Percentiles rank a stretch among this genome's conserved stretches.
These are phyloP conservation scores for Rhynchosporium graminicola DNA, from an alignment of 2,329 filamentous ascomycete genomes.

Conservation along the genomic window DNA sequence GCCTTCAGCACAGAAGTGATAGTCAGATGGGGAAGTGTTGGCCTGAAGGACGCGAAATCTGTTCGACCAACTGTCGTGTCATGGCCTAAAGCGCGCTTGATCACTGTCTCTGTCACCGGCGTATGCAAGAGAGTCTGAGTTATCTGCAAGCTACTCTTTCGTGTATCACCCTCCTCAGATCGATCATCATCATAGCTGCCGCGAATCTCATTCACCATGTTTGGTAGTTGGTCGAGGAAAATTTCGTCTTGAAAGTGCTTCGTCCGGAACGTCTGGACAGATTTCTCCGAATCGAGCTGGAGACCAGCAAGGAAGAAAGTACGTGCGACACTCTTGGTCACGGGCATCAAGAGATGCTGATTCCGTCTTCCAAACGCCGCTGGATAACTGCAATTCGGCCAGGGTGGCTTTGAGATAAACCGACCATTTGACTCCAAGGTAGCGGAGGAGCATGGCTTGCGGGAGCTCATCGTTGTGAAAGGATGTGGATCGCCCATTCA, in stretches of 20 bases:
- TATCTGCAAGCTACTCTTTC: conserved; percentile 48
- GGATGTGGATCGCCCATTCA: conserved; percentile 60
- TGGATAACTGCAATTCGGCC: conserved; percentile 17
- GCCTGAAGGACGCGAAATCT: conserved; percentile 60
- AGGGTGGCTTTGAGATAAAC: conserved; percentile 47
- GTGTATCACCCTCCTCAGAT: conserved; percentile 36
- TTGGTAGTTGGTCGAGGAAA: conserved; percentile 58
- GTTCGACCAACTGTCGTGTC: conserved; percentile 56
- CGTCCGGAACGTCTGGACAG: conserved; percentile 41
- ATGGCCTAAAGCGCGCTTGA: conserved; percentile 49
- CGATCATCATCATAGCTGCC: conserved; percentile 45
- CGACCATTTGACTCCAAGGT: conserved; percentile 53
- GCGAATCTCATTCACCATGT: conserved; percentile 41
- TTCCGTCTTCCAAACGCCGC: conserved; percentile 25
- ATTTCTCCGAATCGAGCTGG: neutral
- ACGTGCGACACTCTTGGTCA: conserved; percentile 46
- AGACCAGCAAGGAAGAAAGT: conserved; percentile 44
- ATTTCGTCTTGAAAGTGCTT: conserved; percentile 50
- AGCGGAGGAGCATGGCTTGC: conserved; percentile 54
- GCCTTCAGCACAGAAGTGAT: conserved; percentile 57
- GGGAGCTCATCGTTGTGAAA: conserved; percentile 60
- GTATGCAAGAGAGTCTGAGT: conserved; percentile 59
- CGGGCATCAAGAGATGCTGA: conserved; percentile 40
- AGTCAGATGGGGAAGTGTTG: conserved; percentile 60
- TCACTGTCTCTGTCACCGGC: conserved; percentile 53